These are phyloP conservation scores for Skeletonema grethae DNA, from an alignment of 108 stramenopile species.

Conservation along the genomic window DNA sequence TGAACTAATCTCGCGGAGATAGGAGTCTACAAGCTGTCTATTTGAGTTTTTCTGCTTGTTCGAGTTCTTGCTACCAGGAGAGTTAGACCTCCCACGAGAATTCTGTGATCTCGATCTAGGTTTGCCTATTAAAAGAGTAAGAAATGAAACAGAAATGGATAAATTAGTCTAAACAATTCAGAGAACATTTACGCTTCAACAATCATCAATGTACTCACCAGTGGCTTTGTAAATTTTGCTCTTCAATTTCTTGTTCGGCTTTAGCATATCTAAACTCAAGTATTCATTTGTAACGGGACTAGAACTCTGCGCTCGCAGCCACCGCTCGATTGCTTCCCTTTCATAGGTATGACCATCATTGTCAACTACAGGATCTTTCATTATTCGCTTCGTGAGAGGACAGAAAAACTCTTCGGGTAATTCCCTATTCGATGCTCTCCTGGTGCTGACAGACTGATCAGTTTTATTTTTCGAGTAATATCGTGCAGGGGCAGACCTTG, in stretches of 20 bases:
- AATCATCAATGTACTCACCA: constrained; percentile 21
- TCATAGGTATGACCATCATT: constrained; percentile 85
- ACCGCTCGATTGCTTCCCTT: constrained; percentile 65
- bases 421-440: not conserved
- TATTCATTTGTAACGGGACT: constrained; percentile 52
- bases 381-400: constrained; percentile 69
- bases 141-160: not conserved
- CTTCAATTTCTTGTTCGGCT: constrained; percentile 50
- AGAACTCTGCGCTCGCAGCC: constrained; percentile 55
- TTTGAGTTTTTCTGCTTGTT: constrained; percentile 22
- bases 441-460: not conserved
- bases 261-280: constrained; percentile 38
- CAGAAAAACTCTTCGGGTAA: constrained; percentile 55
- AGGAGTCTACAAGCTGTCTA: constrained; percentile 38
- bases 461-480: constrained; percentile 8
- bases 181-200: not conserved
- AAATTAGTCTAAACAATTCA: not conserved
- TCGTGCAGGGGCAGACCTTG: constrained; percentile 39
- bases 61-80: constrained; percentile 7
- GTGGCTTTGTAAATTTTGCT: constrained; percentile 29
- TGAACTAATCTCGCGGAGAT: constrained; percentile 34
- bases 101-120: constrained; percentile 31
- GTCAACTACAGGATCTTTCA: constrained; percentile 82
- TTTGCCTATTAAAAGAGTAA: constrained; percentile 15
- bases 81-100: constrained; percentile 20